Evolutionary conservation across 78 protist species (phyloP).

Genomic region (Planoprotostelium fungivorum): DNA sequence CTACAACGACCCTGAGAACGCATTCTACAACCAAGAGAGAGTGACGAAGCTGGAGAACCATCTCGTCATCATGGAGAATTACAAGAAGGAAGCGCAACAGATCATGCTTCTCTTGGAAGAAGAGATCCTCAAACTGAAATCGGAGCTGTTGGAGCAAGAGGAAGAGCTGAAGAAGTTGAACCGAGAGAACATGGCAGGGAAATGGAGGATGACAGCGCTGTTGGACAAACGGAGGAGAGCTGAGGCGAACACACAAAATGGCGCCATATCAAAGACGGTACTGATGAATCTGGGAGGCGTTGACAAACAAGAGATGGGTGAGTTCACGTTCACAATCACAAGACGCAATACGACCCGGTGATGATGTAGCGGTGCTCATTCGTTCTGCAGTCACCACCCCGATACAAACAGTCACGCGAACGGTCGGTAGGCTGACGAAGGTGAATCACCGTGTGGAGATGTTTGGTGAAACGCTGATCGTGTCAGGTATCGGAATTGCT

Average conservation of each 20-base stretch:
- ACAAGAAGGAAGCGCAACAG: neutral
- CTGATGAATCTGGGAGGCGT: neutral
- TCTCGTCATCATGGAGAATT: neutral
- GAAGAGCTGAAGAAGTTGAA: neutral
- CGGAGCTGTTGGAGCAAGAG: neutral
- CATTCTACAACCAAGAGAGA: neutral
- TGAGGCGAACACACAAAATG: neutral
- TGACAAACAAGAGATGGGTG: neutral
- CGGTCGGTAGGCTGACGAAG: neutral
- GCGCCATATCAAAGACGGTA: neutral
- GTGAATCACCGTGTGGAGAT: too few species aligned
- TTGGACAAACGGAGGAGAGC: neutral
- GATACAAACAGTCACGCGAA: neutral
- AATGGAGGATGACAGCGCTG: neutral
- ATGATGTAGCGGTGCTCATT: too few species aligned
- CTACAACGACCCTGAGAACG: neutral
- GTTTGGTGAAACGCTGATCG: too few species aligned
- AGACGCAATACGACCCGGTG: too few species aligned
- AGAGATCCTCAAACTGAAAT: neutral
- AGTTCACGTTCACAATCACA: neutral
- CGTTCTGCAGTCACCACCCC: neutral
- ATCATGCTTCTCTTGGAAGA: neutral
- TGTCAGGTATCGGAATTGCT: neutral
- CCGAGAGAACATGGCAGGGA: neutral
- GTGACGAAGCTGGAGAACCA: neutral